phyloP scores from a whole-genome alignment of 2,329 filamentous ascomycete species.

The Diaporthe ilicicola region DNA sequence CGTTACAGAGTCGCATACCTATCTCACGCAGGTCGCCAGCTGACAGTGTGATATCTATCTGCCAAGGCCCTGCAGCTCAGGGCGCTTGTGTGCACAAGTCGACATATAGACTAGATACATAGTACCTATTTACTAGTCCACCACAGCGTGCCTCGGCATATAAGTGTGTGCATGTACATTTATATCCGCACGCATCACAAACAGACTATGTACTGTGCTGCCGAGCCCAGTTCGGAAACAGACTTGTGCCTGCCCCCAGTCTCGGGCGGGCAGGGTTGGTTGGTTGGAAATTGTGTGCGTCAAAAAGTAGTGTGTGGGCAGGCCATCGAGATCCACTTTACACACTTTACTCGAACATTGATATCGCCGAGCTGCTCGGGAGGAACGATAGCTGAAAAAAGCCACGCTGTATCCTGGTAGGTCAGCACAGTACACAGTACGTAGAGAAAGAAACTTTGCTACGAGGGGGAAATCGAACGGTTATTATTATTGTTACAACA shows the following conservation, averaged over 20 bases:
- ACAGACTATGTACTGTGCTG: background rate
- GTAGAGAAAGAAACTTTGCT: no score
- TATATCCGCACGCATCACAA: no score
- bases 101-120: no score
- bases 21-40: no score
- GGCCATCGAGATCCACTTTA: conserved; percentile 7
- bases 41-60: background rate
- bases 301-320: background rate
- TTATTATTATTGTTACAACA: conserved; percentile 1
- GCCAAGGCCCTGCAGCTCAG: background rate
- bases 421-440: no score
- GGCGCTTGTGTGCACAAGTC: no score
- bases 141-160: no score
- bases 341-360: conserved; percentile 9
- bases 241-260: conserved; percentile 7
- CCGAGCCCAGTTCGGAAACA: background rate
- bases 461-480: no score
- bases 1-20: background rate
- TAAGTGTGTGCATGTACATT: no score
- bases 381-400: background rate
- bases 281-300: conserved; percentile 7
- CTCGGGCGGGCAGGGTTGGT: conserved; percentile 10
- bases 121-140: background rate
- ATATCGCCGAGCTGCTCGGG: background rate
- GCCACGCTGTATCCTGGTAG: no score